A percentile compares a stretch with the other conserved stretches of the same genome.
phyloP scores from a whole-genome alignment of 768 basidiomycete species.

The Coprinellus micaceus region DNA sequence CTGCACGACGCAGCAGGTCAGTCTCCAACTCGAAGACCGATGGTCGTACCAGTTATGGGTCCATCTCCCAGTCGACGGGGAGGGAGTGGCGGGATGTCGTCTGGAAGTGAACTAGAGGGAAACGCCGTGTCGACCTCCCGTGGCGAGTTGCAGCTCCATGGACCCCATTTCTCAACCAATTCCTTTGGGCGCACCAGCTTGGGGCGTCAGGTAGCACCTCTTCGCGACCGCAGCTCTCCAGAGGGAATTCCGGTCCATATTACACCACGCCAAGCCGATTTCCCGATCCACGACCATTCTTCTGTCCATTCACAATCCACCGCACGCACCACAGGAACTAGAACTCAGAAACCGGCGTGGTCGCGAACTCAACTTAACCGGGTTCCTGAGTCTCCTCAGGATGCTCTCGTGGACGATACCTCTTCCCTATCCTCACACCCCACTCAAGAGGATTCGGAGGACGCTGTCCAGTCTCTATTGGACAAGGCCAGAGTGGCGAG shows the following conservation, averaged over 20 bases:
- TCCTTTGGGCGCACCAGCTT: neutral
- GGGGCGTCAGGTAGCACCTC: neutral
- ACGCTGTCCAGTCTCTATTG: slow-evolving; percentile 3
- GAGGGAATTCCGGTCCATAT: neutral
- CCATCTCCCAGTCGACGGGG: slow-evolving; percentile 1
- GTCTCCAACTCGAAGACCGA: neutral
- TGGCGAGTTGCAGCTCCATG: neutral
- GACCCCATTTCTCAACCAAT: neutral
- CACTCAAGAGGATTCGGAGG: slow-evolving; percentile 3
- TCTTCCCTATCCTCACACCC: slow-evolving; percentile 1
- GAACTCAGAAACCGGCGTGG: neutral
- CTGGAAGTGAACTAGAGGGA: neutral
- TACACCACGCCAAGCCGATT: neutral
- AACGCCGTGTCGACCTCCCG: neutral
- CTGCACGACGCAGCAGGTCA: slow-evolving; percentile 16
- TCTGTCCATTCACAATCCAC: neutral
- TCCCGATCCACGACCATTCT: neutral
- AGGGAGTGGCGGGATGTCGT: neutral
- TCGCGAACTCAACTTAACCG: neutral
- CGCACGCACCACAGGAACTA: neutral
- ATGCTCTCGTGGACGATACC: neutral
- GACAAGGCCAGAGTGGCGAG: neutral
- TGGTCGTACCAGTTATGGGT: slow-evolving; percentile 3
- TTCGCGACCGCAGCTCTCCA: neutral
- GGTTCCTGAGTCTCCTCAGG: neutral